A percentile compares a stretch with the other conserved stretches of the same genome.
These are phyloP conservation scores for Solanum bulbocastanum DNA, from an alignment of 257 asterid genomes.

Conservation along the genomic window DNA sequence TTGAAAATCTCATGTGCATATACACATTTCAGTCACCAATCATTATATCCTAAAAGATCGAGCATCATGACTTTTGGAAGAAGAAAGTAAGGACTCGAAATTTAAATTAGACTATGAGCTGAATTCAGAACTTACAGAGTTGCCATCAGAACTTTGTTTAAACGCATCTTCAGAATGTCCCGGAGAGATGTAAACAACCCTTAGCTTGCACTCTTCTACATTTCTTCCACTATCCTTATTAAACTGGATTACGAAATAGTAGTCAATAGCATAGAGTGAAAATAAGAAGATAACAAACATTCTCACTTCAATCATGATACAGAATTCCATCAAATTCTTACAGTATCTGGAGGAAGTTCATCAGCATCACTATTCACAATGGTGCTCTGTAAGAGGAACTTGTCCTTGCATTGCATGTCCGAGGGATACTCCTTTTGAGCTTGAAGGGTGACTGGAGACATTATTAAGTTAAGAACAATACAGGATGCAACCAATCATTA, in stretches of 20 bases:
- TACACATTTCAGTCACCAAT: background rate
- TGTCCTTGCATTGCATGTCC: slow-evolving; percentile 77
- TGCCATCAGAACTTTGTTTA: slow-evolving; percentile 14
- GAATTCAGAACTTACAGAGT: slow-evolving; percentile 23
- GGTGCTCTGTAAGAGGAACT: slow-evolving; percentile 67
- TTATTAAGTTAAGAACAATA: background rate
- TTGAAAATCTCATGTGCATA: background rate
- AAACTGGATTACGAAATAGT: slow-evolving; percentile 33
- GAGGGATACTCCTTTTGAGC: slow-evolving; percentile 71
- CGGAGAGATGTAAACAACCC: slow-evolving; percentile 41
- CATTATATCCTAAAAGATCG: background rate
- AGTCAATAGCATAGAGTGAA: background rate
- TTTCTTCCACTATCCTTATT: slow-evolving; percentile 45
- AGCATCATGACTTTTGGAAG: background rate
- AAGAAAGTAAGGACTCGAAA: background rate
- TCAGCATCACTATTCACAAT: slow-evolving; percentile 42
- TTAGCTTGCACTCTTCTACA: slow-evolving; percentile 62
- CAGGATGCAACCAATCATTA: background rate
- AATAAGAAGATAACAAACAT: background rate
- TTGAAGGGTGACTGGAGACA: slow-evolving; percentile 64
- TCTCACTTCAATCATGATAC: background rate
- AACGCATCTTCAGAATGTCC: slow-evolving; percentile 17
- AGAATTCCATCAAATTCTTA: slow-evolving; percentile 15
- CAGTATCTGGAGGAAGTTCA: slow-evolving; percentile 58
- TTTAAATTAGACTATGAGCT: background rate